These are phyloP conservation scores for Talaromyces wortmannii DNA, from an alignment of 495 filamentous ascomycete species.

Conservation along the genomic window DNA sequence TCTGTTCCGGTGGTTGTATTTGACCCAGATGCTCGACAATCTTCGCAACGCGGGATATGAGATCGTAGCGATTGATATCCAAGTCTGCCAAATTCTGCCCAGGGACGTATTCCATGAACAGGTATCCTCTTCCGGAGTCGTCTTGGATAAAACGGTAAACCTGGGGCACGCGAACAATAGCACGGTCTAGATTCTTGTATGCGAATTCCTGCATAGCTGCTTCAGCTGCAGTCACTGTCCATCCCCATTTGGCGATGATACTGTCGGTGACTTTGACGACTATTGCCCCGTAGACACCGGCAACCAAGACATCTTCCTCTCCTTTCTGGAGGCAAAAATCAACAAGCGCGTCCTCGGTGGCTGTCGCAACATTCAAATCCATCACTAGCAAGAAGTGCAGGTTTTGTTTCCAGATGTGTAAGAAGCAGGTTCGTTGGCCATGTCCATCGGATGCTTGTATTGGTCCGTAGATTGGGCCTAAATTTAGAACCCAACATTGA, in stretches of 20 bases:
- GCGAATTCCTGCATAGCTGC: constrained; percentile 7
- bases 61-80: not conserved
- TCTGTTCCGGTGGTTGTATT: not conserved
- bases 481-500: no score
- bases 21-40: constrained; percentile 1
- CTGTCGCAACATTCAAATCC: not conserved
- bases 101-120: constrained; percentile 6
- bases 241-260: constrained; percentile 8
- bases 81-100: not conserved
- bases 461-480: no score
- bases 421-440: not conserved
- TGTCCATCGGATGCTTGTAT: not conserved
- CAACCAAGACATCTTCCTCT: not conserved
- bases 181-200: not conserved
- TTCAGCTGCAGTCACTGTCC: constrained; percentile 7
- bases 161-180: constrained; percentile 2
- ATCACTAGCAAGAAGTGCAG: not conserved
- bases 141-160: constrained; percentile 3
- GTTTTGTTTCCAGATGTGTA: no score
- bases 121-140: not conserved
- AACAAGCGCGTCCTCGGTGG: not conserved
- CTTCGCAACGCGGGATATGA: not conserved
- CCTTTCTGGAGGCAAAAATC: constrained; percentile 1
- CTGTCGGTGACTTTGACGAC: constrained; percentile 4
- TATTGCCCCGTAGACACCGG: constrained; percentile 1